Conservation (phyloP, 2,329 filamentous ascomycete species). For the Aspergillus flavus region DNA sequence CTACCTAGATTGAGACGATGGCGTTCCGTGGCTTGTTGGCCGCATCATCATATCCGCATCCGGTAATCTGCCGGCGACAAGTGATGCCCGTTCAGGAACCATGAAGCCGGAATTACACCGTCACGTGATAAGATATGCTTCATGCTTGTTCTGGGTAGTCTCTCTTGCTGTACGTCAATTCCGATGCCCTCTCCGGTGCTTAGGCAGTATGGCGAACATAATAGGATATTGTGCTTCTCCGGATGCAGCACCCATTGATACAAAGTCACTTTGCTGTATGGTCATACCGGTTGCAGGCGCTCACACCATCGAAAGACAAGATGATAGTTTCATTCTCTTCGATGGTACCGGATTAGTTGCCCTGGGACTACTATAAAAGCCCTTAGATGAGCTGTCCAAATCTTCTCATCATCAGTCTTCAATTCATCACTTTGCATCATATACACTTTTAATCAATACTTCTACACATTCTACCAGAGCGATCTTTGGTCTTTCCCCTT, state of each 20-base stretch:
- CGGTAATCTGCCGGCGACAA: not conserved
- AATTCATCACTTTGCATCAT: not conserved
- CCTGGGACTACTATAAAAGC: slow-evolving; percentile 1
- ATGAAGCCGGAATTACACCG: not conserved
- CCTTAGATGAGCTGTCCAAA: not conserved
- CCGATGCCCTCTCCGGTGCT: not conserved
- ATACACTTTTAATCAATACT: not conserved
- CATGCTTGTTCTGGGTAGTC: not conserved
- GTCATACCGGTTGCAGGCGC: slow-evolving; percentile 1
- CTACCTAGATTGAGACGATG: not conserved
- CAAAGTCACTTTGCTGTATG: not conserved
- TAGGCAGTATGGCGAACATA: not conserved
- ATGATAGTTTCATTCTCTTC: not conserved
- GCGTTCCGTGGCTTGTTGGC: not conserved
- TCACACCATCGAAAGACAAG: not conserved
- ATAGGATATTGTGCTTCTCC: not conserved
- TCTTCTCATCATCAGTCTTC: not conserved
- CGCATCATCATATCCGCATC: not conserved
- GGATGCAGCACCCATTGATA: not conserved
- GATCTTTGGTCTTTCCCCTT: not conserved
- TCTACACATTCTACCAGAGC: not conserved
- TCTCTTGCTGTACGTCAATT: not conserved
- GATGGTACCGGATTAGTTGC: slow-evolving; percentile 3
- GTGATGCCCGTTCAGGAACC: not conserved
- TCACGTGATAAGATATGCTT: not conserved